These are phyloP conservation scores for Naematelia aurantialba DNA, from an alignment of 768 basidiomycete species.

Conservation along the genomic window DNA sequence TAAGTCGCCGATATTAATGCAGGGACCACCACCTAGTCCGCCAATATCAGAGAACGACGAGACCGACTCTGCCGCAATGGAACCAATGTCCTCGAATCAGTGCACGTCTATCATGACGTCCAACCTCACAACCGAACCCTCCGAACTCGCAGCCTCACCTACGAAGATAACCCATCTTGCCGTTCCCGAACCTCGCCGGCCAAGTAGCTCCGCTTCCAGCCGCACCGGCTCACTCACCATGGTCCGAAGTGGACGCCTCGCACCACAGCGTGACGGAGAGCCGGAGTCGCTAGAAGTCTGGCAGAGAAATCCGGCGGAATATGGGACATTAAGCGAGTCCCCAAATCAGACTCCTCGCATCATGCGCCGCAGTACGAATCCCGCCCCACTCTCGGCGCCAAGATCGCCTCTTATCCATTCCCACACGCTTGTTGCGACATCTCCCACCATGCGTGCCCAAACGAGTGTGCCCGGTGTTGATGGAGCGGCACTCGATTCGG, in stretches of 20 bases:
- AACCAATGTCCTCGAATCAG: slow-evolving; percentile 3
- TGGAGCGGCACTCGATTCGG: slow-evolving; percentile 57
- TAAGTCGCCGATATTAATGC: slow-evolving; percentile 14
- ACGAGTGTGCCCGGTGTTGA: slow-evolving; percentile 45
- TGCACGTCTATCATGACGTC: slow-evolving; percentile 8
- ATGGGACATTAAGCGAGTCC: neutral
- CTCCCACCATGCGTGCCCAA: slow-evolving; percentile 12
- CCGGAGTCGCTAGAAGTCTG: neutral
- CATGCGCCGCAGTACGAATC: slow-evolving; percentile 28
- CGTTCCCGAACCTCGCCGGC: neutral
- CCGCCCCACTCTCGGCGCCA: slow-evolving; percentile 14
- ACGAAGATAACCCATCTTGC: slow-evolving; percentile 4
- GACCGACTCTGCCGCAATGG: slow-evolving; percentile 3
- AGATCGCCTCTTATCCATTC: slow-evolving; percentile 40
- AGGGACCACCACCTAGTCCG: slow-evolving; percentile 44
- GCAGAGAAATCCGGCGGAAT: neutral
- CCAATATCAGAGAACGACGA: slow-evolving; percentile 36
- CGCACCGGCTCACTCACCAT: slow-evolving; percentile 34
- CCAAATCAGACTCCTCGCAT: slow-evolving; percentile 11
- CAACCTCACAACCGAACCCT: slow-evolving; percentile 25
- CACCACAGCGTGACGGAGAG: slow-evolving; percentile 4
- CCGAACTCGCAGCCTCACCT: slow-evolving; percentile 8
- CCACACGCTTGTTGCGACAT: slow-evolving; percentile 26
- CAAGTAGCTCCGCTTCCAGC: slow-evolving; percentile 17
- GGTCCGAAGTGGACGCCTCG: slow-evolving; percentile 28